Percentiles rank a stretch among this genome's conserved stretches.
Conservation (phyloP, 2,329 filamentous ascomycete species). For the Fusarium illudens region DNA sequence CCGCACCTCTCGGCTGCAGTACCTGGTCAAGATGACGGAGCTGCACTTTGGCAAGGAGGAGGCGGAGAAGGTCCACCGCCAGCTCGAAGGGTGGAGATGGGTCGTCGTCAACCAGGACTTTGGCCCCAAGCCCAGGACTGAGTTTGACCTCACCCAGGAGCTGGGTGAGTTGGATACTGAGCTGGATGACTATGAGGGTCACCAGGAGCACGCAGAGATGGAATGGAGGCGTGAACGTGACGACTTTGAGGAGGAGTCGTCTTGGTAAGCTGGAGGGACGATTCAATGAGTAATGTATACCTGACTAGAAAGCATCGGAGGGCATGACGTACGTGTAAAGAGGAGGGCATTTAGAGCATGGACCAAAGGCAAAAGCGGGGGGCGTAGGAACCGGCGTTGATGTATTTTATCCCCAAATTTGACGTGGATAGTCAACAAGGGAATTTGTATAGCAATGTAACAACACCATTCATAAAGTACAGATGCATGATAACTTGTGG, state of each 20-base stretch:
- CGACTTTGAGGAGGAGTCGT: neutral
- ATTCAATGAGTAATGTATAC: neutral
- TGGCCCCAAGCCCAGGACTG: neutral
- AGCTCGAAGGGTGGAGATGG: constrained; percentile 37
- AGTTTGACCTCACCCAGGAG: neutral
- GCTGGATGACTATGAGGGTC: neutral
- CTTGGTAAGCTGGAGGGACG: neutral
- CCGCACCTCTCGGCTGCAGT: constrained; percentile 44
- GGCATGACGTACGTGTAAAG: neutral
- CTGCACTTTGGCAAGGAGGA: constrained; percentile 41
- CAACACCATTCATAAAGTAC: neutral
- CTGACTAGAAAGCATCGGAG: neutral
- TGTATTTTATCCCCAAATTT: neutral
- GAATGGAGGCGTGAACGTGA: neutral
- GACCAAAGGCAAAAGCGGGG: neutral
- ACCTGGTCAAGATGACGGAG: constrained; percentile 40
- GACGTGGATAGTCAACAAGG: neutral
- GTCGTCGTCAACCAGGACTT: constrained; percentile 15
- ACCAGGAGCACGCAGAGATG: neutral
- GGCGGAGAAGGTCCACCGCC: constrained; percentile 14
- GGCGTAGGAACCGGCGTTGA: neutral
- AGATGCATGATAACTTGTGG: neutral
- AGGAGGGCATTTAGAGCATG: neutral
- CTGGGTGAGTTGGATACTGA: neutral
- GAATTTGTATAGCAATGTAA: neutral